Evolutionary conservation across 1,284 basidiomycete genomes (phyloP), one percentile per base, ranked within the genome.

Genomic region (Austroboletus niveus): DNA sequence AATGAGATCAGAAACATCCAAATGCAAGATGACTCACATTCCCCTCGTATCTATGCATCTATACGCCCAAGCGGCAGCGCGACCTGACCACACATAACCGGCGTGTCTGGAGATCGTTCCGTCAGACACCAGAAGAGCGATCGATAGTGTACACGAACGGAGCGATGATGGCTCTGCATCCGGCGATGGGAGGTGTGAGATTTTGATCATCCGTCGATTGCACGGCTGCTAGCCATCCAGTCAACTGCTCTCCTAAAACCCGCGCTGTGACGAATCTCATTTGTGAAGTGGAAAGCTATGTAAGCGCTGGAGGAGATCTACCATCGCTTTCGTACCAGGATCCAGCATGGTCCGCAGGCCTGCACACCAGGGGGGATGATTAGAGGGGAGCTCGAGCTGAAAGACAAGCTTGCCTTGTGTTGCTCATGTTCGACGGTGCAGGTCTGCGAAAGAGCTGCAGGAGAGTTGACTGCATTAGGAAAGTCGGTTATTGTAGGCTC

Each of bases 1-100:
- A n/a, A 45, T 54, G 58, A 59, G 52, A 31, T 42, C 35, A 8
- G 45, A 27, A 43, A 43, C 22, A 42, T 12, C 34, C 49, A 41
- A 45, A 20, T 51, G 20, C 9, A 32, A 35, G 17, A 31, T 29
- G 38, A 69, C 86, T 60, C 61, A 95, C 95, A 98, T 90, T 59
- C 78, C 78, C 11, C 77, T 77, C 0, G 82, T 84, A 62, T 97
- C 89, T 51, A 99, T 90, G 60, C 84, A 84, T 64, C 84, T 87
- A 71, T 99, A 99, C 0, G 96, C 96, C 89, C 92, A 98, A 2
- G 94, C 97, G 1, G 97, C 96, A 3, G 94, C 80, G 7, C 85
- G 85, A 24, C 97, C 97, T 51, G 94, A 98, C 70, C 98, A 99
- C 2, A 86, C 81, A 71, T 96, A 98, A 5, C 97, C 97, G 1